Conservation (phyloP, 1,284 basidiomycete species). For the Leccinum huronense region DNA sequence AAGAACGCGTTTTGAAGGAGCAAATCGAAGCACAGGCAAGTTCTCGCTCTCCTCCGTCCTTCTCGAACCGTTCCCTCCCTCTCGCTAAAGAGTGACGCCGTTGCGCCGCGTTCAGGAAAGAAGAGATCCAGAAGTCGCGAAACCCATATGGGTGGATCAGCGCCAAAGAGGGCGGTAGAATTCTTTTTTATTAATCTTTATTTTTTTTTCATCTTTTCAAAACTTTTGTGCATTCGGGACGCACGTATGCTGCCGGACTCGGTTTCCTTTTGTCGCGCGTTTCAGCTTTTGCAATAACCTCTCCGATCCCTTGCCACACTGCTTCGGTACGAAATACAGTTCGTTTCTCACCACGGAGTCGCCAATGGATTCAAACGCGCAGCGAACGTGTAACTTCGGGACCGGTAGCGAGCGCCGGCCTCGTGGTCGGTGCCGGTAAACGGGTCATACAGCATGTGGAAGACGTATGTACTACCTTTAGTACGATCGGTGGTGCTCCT, state of each 20-base stretch:
- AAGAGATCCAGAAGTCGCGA: slow-evolving; percentile 47
- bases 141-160: slow-evolving; percentile 51
- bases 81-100: slow-evolving; percentile 5
- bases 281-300: background rate
- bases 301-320: background rate
- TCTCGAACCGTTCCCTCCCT: slow-evolving; percentile 4
- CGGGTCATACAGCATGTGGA: background rate
- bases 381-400: background rate
- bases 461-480: background rate
- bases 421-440: background rate
- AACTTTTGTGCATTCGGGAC: background rate
- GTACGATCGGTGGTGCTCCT: background rate
- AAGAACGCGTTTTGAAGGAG: slow-evolving; percentile 54
- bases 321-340: background rate
- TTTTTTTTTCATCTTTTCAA: background rate
- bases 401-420: background rate
- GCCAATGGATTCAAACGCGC: background rate
- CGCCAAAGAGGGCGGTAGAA: slow-evolving; percentile 18
- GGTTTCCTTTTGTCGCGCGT: slow-evolving; percentile 4
- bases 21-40: slow-evolving; percentile 57
- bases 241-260: background rate
- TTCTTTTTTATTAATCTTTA: background rate
- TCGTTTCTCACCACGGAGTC: background rate
- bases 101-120: slow-evolving; percentile 14
- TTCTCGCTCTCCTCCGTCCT: slow-evolving; percentile 12